A percentile compares a stretch with the other conserved stretches of the same genome.
Evolutionary conservation across 768 basidiomycete species (phyloP).

Genomic region (Mrakia frigida): DNA sequence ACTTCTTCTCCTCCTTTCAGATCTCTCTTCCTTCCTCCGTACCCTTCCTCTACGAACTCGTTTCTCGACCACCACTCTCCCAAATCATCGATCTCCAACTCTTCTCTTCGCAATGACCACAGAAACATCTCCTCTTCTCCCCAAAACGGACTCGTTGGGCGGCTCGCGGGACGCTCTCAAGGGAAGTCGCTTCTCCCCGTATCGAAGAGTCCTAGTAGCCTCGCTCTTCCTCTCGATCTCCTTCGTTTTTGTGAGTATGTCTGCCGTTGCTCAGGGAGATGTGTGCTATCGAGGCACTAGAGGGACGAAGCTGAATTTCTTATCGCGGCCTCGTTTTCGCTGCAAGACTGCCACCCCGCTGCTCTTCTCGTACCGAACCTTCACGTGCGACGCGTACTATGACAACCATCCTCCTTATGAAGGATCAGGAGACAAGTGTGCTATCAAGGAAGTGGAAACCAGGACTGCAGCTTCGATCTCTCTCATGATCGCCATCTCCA

Average conservation of each 20-base stretch:
- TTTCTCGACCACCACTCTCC: neutral
- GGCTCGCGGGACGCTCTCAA: neutral
- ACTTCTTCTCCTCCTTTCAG: conserved; percentile 3
- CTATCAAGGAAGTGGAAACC: conserved; percentile 36
- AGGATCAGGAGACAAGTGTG: conserved; percentile 37
- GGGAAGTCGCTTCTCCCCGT: neutral
- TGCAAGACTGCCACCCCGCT: conserved; percentile 39
- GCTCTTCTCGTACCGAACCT: conserved; percentile 40
- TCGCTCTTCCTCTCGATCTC: conserved; percentile 23
- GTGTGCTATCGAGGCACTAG: neutral
- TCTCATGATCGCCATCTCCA: conserved; percentile 38
- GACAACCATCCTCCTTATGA: conserved; percentile 32
- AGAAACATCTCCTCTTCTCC: neutral
- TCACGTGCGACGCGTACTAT: conserved; percentile 42
- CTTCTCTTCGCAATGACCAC: neutral
- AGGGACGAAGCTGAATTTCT: neutral
- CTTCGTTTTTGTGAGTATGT: conserved; percentile 15
- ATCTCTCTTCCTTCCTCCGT: neutral
- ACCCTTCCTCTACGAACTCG: conserved; percentile 7
- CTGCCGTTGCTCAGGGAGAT: neutral
- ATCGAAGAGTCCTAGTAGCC: neutral
- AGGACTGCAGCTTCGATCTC: conserved; percentile 36
- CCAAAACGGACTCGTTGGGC: neutral
- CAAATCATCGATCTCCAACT: neutral
- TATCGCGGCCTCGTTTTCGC: neutral